Conservation (phyloP, 768 basidiomycete genomes). For the Termitomyces sp. region DNA sequence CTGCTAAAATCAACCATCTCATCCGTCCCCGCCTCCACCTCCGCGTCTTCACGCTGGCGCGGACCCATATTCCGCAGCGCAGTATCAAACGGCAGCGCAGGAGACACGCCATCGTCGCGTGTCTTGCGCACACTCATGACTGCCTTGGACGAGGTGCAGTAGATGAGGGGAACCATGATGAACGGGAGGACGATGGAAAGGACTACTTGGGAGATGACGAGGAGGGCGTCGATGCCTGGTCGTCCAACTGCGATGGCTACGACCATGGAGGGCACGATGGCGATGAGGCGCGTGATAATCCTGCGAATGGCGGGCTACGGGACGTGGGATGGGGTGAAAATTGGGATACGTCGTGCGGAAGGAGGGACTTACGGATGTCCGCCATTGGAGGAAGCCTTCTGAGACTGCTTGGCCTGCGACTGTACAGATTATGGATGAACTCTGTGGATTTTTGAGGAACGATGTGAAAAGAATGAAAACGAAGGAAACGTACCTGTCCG, state of each 20-base stretch:
- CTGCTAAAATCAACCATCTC: conserved; percentile 61
- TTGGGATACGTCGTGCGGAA: background rate
- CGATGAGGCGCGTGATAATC: conserved; percentile 75
- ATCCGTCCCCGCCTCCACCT: conserved; percentile 12
- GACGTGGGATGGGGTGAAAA: background rate
- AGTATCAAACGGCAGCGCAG: conserved; percentile 24
- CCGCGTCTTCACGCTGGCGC: conserved; percentile 16
- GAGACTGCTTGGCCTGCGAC: conserved; percentile 87
- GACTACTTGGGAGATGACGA: conserved; percentile 84
- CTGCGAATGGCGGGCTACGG: conserved; percentile 70
- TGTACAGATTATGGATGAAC: conserved; percentile 85
- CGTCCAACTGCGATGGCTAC: conserved; percentile 73
- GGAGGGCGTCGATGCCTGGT: conserved; percentile 65
- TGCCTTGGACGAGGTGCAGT: conserved; percentile 61
- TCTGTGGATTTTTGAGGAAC: conserved; percentile 25
- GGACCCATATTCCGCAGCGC: conserved; percentile 1
- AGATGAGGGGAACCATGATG: conserved; percentile 77
- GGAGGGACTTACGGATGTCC: conserved; percentile 52
- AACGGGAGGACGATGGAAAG: conserved; percentile 83
- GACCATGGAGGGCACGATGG: conserved; percentile 76
- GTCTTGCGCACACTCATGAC: conserved; percentile 67
- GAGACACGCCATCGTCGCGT: conserved; percentile 28
- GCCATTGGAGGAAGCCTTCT: conserved; percentile 88
- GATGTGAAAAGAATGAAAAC: background rate
- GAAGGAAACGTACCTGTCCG: conserved; percentile 50